Evolutionary conservation across 2,329 filamentous ascomycete species (phyloP).

Genomic region (Fusarium siculi): DNA sequence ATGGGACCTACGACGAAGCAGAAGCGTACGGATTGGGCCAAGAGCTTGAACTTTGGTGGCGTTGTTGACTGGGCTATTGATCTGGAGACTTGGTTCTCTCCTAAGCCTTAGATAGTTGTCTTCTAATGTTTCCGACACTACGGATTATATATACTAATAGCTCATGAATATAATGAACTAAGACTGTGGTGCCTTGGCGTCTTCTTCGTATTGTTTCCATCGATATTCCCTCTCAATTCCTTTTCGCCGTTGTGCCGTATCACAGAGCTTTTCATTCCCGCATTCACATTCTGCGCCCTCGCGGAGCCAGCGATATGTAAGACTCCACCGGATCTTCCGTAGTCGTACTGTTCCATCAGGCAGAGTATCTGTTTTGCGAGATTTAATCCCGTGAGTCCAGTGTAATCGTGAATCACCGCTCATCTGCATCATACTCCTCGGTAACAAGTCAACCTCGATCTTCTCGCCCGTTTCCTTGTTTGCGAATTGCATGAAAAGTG

Average conservation of each 20-base stretch:
- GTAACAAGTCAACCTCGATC: conserved; percentile 58
- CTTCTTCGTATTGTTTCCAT: conserved; percentile 54
- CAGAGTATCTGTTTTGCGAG: conserved; percentile 62
- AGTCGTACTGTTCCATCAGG: conserved; percentile 57
- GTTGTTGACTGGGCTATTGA: conserved; percentile 48
- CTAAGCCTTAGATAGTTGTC: conserved; percentile 18
- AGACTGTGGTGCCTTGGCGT: conserved; percentile 7
- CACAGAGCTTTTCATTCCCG: conserved; percentile 60
- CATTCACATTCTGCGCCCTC: conserved; percentile 60
- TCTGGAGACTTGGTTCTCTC: conserved; percentile 40
- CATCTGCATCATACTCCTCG: conserved; percentile 64
- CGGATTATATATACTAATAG: conserved; percentile 1
- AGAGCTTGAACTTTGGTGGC: conserved; percentile 45
- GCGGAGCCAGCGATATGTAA: conserved; percentile 65
- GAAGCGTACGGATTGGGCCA: conserved; percentile 29
- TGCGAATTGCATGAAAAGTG: conserved; percentile 58
- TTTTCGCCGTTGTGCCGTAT: conserved; percentile 58
- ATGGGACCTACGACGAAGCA: conserved; percentile 44
- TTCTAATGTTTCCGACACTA: not conserved
- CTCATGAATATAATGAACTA: conserved; percentile 13
- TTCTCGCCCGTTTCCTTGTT: conserved; percentile 42
- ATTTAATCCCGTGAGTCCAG: conserved; percentile 66
- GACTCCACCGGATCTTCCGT: conserved; percentile 61
- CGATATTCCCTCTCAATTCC: conserved; percentile 62
- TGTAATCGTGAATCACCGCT: conserved; percentile 60